These are phyloP conservation scores for Globisporangium nagaii DNA, from an alignment of 352 stramenopile genomes.

Conservation along the genomic window DNA sequence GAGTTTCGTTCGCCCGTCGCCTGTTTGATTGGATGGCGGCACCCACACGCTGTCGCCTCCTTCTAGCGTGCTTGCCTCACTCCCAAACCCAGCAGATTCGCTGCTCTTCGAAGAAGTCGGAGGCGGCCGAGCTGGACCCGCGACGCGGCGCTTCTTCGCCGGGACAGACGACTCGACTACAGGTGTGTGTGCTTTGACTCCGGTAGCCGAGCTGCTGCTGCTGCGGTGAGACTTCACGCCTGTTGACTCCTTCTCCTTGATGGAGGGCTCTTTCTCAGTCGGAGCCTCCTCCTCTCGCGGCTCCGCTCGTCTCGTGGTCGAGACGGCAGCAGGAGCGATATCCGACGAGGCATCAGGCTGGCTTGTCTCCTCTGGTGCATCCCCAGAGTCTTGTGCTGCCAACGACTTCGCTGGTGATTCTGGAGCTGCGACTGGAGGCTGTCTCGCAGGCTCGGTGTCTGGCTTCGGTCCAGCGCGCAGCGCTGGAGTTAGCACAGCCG, in stretches of 20 bases:
- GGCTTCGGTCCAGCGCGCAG: background rate
- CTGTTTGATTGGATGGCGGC: slow-evolving; percentile 72
- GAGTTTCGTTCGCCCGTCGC: slow-evolving; percentile 72
- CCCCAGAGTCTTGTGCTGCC: background rate
- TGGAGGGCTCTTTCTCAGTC: background rate
- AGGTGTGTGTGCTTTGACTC: background rate
- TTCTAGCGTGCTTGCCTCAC: slow-evolving; percentile 37
- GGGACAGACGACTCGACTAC: background rate
- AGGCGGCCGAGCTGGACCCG: slow-evolving; percentile 27
- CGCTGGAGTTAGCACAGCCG: background rate
- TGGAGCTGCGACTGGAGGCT: background rate
- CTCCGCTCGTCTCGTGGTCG: background rate
- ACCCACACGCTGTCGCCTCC: slow-evolving; percentile 78
- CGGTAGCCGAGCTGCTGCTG: background rate
- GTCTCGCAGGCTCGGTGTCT: background rate
- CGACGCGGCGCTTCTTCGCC: slow-evolving; percentile 35
- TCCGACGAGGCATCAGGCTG: background rate
- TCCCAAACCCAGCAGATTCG: background rate
- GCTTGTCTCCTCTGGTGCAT: background rate
- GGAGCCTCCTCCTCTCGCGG: background rate
- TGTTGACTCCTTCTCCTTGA: background rate
- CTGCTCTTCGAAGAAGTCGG: background rate
- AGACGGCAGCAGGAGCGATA: background rate
- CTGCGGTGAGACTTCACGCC: background rate
- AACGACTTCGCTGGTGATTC: background rate